A percentile compares a stretch with the other conserved stretches of the same genome.
Evolutionary conservation across 257 asterid genomes (phyloP).

Genomic region (Solanum lignicaule): DNA sequence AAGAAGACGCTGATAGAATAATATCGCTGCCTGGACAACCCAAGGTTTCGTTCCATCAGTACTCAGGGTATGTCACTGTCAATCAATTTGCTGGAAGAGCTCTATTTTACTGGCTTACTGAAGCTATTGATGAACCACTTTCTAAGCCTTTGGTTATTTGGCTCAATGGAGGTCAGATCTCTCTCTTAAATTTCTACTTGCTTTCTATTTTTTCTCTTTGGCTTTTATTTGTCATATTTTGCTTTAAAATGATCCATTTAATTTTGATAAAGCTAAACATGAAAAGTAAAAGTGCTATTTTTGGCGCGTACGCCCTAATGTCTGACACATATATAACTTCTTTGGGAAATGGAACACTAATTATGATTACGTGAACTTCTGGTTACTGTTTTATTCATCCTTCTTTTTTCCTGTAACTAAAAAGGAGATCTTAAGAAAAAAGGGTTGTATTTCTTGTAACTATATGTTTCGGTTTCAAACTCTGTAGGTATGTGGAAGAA

Average conservation of each 20-base stretch:
- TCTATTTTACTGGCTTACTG: conserved; percentile 86
- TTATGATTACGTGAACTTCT: not conserved
- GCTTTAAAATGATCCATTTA: too few species aligned
- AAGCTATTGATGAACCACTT: conserved; percentile 39
- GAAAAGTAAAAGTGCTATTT: too few species aligned
- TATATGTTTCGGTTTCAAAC: not conserved
- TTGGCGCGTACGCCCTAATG: not conserved
- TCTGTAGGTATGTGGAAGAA: not conserved
- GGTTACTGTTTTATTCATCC: not conserved
- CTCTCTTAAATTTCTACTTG: not conserved
- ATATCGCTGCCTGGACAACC: conserved; percentile 84
- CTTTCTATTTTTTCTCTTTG: too few species aligned
- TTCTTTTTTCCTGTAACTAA: not conserved
- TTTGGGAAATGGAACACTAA: not conserved
- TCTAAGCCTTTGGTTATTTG: conserved; percentile 72
- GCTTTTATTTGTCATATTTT: too few species aligned
- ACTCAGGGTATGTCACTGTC: conserved; percentile 84
- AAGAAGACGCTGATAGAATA: conserved; percentile 66
- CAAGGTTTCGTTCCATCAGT: conserved; percentile 54
- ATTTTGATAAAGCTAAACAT: too few species aligned
- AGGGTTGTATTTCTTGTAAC: not conserved
- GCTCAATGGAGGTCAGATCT: conserved; percentile 82
- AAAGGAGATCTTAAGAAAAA: not conserved
- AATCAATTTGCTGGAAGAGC: conserved; percentile 65
- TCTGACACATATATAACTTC: not conserved